phyloP scores from a whole-genome alignment of 257 asterid genomes.

The Nicotiana benthamiana region DNA sequence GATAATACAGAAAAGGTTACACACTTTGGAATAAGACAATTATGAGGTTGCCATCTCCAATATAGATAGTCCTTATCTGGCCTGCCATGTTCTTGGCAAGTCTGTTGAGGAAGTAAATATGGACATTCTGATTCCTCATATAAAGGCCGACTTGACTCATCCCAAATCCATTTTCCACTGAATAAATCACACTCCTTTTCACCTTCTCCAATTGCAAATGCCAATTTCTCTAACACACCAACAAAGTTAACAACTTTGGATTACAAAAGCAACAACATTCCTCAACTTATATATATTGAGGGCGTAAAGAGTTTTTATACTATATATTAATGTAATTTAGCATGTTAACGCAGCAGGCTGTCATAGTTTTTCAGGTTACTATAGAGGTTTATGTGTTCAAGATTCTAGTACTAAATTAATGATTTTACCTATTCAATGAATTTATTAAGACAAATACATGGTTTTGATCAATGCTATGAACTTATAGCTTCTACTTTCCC shows the following conservation, averaged over 20 bases:
- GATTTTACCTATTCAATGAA: too few relatives aligned
- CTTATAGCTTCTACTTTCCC: too few relatives aligned
- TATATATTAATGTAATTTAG: too few relatives aligned
- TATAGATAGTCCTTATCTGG: slow-evolving; percentile 71
- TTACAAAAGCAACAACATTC: neutral
- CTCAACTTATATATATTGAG: neutral
- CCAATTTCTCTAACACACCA: slow-evolving; percentile 52
- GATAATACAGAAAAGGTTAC: too few relatives aligned
- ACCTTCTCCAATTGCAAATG: slow-evolving; percentile 51
- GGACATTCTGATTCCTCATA: slow-evolving; percentile 87
- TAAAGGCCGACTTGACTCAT: slow-evolving; percentile 46
- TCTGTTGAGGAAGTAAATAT: slow-evolving; percentile 86
- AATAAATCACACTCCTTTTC: slow-evolving; percentile 61
- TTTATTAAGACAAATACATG: too few relatives aligned
- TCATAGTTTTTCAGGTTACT: too few relatives aligned
- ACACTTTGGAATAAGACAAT: slow-evolving; percentile 78
- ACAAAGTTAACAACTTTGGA: neutral
- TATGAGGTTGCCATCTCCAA: slow-evolving; percentile 94
- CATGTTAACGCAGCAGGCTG: too few relatives aligned
- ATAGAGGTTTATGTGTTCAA: too few relatives aligned
- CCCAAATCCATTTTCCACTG: slow-evolving; percentile 81
- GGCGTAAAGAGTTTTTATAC: neutral
- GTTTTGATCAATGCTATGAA: too few relatives aligned
- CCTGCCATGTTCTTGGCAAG: slow-evolving; percentile 83
- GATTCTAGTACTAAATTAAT: too few relatives aligned